Conservation (phyloP, 352 stramenopile species). For the Phytophthora fragariaefolia region DNA sequence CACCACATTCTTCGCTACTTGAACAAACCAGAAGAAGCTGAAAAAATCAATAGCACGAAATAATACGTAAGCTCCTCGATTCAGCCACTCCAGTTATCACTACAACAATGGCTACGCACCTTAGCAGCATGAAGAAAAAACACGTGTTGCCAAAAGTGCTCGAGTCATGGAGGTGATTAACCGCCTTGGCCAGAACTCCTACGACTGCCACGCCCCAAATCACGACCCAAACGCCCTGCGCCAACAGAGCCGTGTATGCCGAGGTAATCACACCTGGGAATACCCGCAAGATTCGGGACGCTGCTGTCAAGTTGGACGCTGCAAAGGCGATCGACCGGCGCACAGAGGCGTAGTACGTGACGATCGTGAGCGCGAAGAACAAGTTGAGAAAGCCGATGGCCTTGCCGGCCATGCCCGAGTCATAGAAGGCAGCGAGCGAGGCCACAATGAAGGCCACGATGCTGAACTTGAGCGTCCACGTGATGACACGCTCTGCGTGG, state of each 20-base stretch:
- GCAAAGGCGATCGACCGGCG: constrained; percentile 81
- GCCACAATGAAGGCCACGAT: constrained; percentile 62
- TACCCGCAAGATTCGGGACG: constrained; percentile 72
- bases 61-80: neutral
- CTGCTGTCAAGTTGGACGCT: constrained; percentile 75
- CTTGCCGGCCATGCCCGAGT: constrained; percentile 77
- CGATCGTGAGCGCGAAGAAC: constrained; percentile 70
- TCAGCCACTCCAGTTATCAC: neutral
- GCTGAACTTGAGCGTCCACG: constrained; percentile 68
- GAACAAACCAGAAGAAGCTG: constrained; percentile 87
- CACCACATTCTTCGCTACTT: constrained; percentile 88
- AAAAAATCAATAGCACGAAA: neutral
- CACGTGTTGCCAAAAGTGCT: constrained; percentile 71
- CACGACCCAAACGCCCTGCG: constrained; percentile 73
- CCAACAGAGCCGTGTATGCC: constrained; percentile 69
- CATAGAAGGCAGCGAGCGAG: constrained; percentile 63
- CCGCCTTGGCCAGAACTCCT: constrained; percentile 69
- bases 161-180: constrained; percentile 55
- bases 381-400: constrained; percentile 86
- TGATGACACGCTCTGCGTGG: constrained; percentile 75
- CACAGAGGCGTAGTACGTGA: constrained; percentile 71
- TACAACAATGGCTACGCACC: constrained; percentile 37
- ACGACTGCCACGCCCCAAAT: constrained; percentile 82
- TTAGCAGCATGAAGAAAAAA: constrained; percentile 89
- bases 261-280: constrained; percentile 77